Evolutionary conservation across 2,329 filamentous ascomycete genomes (phyloP), one percentile per base, ranked within the genome.

Genomic region (Orbilia quercus): DNA sequence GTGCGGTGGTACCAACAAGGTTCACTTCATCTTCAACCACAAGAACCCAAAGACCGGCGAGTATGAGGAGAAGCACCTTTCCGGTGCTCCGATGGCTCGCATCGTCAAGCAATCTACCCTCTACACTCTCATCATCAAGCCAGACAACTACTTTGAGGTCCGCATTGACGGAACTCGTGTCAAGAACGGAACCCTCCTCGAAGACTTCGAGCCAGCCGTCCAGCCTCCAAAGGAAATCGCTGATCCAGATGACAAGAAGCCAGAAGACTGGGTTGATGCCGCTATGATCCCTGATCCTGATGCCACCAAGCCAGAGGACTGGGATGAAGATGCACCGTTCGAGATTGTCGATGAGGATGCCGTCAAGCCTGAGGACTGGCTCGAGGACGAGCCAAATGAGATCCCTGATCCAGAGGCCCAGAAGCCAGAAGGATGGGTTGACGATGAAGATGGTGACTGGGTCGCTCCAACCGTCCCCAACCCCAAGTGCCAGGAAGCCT

Each of bases 41-140:
- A 99, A 98, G 91, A 99, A 98, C 88, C 95, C 95, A 81, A 97
- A 96, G 91, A 97, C 92, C 50, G 94, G 94, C 85, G 92, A 97
- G 83, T 99, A 99, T 80, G 94, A 99, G 87, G 95, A 99, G 91
- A 99, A 99, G 90, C 95, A 99, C 84, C 87, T 99, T 76, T 88
- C 87, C 81, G 87, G 86, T 79, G 90, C 94, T 76, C 93, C 95
- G 75, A 86, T 89, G 71, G 93, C 93, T 80, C 90, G 89, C 81
- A 95, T 96, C 79, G 86, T 89, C 84, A 98, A 97, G 89, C 90
- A 91, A 76, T 91, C 91, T 75, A 90, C 94, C 82, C 90, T 99
- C 75, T 99, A 99, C 87, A 98, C 95, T 74, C 87, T 99, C 79
- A 92, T 97, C 79, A 91, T 99, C 81, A 91, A 94, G 82, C 92